Evolutionary conservation across 257 asterid species (phyloP), one percentile per base, ranked within the genome.

Genomic region (Hygrophila difformis): DNA sequence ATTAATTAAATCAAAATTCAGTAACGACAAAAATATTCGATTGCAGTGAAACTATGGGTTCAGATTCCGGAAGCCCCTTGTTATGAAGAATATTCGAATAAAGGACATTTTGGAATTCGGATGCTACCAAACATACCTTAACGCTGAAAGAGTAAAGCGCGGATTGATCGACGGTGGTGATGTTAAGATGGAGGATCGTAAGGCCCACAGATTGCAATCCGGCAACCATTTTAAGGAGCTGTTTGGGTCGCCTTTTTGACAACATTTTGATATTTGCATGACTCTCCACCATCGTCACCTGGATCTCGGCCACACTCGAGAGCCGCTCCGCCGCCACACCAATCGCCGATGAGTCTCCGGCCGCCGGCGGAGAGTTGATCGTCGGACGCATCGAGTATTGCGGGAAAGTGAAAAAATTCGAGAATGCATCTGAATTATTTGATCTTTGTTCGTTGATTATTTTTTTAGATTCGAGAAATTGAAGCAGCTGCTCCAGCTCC

Each of bases 401-500:
- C 8, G 75, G 78, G 16, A 55, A 59, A 0, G 36, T 59, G 69
- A 67, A 71, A 9, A 42, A 55, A 8, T 59, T 17, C 0, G 66
- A 52, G 46, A 67, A 56, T 12, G 49, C 47, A 56, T 46, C 42
- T 20, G 56, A 13, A 37, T 14, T 18, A 7, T 19, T 37, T 20
- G 5, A 13, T 16, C 49, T 49, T 18, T 35, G 22, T n/a, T 22
- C 15, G 12, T 10, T 9, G 10, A 0, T 9, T 0, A 2, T 5
- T 1, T 71, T 63, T 13, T 43, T 55, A 39, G 59, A 51, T 34
- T 72, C 69, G 1, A 72, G 75, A 20, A 39, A 68, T 68, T 81
- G 88, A 47, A 78, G 77, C 13, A 74, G 76, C 41, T 87, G 97
- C 44, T 87, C 97, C 0, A 87, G 81, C 55, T 87, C 94, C 65